Base-by-base conservation (phyloP, 805 yeast genomes). In the Yarrowia sp. region DNA sequence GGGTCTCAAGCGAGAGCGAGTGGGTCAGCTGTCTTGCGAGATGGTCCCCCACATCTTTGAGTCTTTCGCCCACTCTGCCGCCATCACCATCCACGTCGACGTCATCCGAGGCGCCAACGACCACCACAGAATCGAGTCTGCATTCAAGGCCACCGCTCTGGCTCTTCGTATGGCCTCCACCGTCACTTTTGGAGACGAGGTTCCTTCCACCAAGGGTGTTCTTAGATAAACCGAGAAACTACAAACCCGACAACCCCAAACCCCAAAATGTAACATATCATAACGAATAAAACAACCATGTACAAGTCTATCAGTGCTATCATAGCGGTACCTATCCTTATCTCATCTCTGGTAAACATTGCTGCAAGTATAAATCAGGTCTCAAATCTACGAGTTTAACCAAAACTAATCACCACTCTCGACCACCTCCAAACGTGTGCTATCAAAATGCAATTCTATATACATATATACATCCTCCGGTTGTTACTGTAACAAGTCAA, bases 41-140 rank as follows among this genome's bases (percentile, higher is more conserved):
- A 95, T 95, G 99, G 89, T 95, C 72, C 98, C 98, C n/a, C 99
- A 95, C 78, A 93, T 95, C 59, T 77, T 95, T 71, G 97, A 92
- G 78, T 89, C 97, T 74, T 95, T 95, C 82, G 97, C 98, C 3
- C 91, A 90, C 74, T 91, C 90, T 49, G 97, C 98, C 0, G 89
- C 89, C 70, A 84, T 95, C 68, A 95, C 99, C 1, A 76, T 95
- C 75, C 99, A 95, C 76, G 97, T 95, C 43, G 99, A 95, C 79
- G 91, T 97, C 78, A 76, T 95, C 69, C 84, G 98, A 73, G 99
- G 99, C 0, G 86, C 86, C 78, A 95, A 95, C 78, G 99, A 95
- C 79, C 99, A 95, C 79, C 99, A 95, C 80, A 83, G 97, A 72
- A 91, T 97, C 50, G 99, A 95, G 79, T 86, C 92, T 77, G 98